These are phyloP conservation scores for Hansenula anomala DNA, from an alignment of 1,139 yeast species.

Conservation along the genomic window DNA sequence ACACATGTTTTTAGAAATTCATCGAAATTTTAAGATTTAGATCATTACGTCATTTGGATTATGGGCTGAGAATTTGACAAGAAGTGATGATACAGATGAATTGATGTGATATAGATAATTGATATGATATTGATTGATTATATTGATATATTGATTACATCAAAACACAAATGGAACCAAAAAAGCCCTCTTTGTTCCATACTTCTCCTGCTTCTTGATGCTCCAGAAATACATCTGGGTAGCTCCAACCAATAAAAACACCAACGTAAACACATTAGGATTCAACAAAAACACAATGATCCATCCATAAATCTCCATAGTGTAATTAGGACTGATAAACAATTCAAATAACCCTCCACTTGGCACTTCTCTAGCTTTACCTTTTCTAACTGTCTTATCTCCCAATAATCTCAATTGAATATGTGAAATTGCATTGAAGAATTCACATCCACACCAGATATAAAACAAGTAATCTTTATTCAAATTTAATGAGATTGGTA, in stretches of 20 bases:
- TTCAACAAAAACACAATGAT: constrained; percentile 59
- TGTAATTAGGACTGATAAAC: constrained; percentile 70
- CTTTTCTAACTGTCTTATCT: constrained; percentile 30
- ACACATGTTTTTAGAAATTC: no score
- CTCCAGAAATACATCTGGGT: constrained; percentile 75
- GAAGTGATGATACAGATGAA: no score
- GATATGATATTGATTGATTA: no score
- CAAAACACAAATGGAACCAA: constrained; percentile 33
- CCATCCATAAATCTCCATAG: constrained; percentile 82
- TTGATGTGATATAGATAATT: no score
- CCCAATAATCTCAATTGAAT: constrained; percentile 33
- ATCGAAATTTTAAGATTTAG: no score
- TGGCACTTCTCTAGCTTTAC: constrained; percentile 30
- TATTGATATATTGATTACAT: neutral
- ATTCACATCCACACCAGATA: constrained; percentile 62
- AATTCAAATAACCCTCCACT: constrained; percentile 40
- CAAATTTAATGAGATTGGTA: constrained; percentile 19
- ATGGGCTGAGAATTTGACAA: no score
- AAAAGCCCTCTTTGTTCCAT: constrained; percentile 32
- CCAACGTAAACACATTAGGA: constrained; percentile 71
- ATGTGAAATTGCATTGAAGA: constrained; percentile 72
- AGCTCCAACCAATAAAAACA: constrained; percentile 68
- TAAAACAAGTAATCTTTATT: constrained; percentile 27
- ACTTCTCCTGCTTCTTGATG: constrained; percentile 51
- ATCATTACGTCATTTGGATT: no score